These are phyloP conservation scores for Phytophthora ohioensis DNA, from an alignment of 352 stramenopile genomes.

Conservation along the genomic window DNA sequence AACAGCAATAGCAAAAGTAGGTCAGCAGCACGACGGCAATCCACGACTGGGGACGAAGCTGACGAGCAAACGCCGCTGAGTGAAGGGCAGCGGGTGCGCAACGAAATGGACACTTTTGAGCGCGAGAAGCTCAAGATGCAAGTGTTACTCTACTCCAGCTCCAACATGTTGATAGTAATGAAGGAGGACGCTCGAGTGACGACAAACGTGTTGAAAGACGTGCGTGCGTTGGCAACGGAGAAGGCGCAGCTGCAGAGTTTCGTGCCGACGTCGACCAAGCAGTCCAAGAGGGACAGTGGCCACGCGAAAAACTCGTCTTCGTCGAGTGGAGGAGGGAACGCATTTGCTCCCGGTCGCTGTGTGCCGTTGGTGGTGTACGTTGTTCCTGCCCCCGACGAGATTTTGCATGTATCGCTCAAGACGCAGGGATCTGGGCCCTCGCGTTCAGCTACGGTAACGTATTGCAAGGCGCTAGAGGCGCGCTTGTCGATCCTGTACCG, in stretches of 20 bases:
- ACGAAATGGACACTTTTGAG: conserved; percentile 42
- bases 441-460: conserved; percentile 60
- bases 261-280: conserved; percentile 38
- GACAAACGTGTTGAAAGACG: conserved; percentile 52
- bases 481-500: conserved; percentile 62
- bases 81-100: conserved; percentile 19
- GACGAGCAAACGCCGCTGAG: conserved; percentile 27
- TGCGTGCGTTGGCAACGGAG: conserved; percentile 58
- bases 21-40: conserved; percentile 12
- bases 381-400: conserved; percentile 60
- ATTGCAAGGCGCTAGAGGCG: conserved; percentile 66
- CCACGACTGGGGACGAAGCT: neutral
- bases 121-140: conserved; percentile 72
- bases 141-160: conserved; percentile 67
- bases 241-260: conserved; percentile 67
- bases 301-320: conserved; percentile 31
- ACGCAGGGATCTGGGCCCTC: conserved; percentile 36
- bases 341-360: conserved; percentile 66
- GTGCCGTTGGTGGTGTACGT: conserved; percentile 74
- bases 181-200: conserved; percentile 51
- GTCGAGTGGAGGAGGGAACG: conserved; percentile 35
- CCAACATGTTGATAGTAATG: conserved; percentile 67
- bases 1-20: conserved; percentile 26
- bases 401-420: conserved; percentile 46
- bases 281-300: conserved; percentile 43